These are phyloP conservation scores for Russula sp. DNA, from an alignment of 768 basidiomycete genomes.

Conservation along the genomic window DNA sequence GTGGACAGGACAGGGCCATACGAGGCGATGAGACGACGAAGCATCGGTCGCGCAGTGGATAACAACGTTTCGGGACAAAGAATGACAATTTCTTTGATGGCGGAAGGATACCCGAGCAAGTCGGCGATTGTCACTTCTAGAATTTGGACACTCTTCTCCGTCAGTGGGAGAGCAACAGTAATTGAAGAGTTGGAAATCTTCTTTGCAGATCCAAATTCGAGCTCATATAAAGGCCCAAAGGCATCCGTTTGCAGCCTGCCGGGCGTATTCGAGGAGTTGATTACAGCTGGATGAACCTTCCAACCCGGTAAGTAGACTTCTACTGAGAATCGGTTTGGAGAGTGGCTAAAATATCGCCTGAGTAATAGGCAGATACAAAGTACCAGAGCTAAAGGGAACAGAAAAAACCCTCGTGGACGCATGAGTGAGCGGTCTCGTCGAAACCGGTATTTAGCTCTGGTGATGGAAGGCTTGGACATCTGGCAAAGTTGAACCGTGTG, in stretches of 20 bases:
- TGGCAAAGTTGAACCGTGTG: neutral
- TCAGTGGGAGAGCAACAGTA: constrained; percentile 11
- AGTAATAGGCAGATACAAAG: neutral
- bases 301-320: constrained; percentile 9
- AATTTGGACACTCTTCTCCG: neutral
- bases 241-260: neutral
- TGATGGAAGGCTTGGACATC: constrained; percentile 7
- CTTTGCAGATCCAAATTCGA: constrained; percentile 19
- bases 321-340: neutral
- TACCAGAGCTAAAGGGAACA: neutral
- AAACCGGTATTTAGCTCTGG: neutral
- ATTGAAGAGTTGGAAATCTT: constrained; percentile 8
- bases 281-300: constrained; percentile 1
- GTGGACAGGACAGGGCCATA: neutral
- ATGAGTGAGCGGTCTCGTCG: neutral
- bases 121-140: constrained; percentile 1
- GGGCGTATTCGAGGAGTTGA: neutral
- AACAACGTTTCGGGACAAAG: constrained; percentile 21
- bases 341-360: neutral
- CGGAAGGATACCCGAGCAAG: constrained; percentile 4
- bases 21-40: constrained; percentile 12
- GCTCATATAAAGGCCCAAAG: constrained; percentile 17
- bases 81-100: constrained; percentile 14
- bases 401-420: neutral
- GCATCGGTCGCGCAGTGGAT: constrained; percentile 11